phyloP scores from a whole-genome alignment of 176 grass and related monocot species.

The bread wheat (Triticum aestivum) region IWGSC_CS_RefSeq_v2.1 NC_057806.1:535884581-535885080 shows the following conservation, averaged over 20 bases:
- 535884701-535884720: constrained; percentile 20
- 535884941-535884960: not conserved
- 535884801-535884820: not conserved
- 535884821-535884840: not conserved
- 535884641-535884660: constrained; percentile 20
- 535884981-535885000: not conserved
- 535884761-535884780: not conserved
- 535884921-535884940: not conserved
- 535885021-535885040: not conserved
- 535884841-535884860: not conserved
- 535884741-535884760: not conserved
- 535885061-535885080: not conserved
- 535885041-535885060: not conserved
- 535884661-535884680: constrained; percentile 37
- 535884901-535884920: not conserved
- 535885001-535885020: not conserved
- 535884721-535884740: not conserved
- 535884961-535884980: not conserved
- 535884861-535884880: not conserved
- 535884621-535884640: constrained; percentile 28
- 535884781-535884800: not conserved
- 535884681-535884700: constrained; percentile 18
- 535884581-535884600: constrained; percentile 31
- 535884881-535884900: not conserved
- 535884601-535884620: constrained; percentile 25